Base-by-base conservation (phyloP, 2,329 filamentous ascomycete species). In the Pseudopithomyces chartarum region DNA sequence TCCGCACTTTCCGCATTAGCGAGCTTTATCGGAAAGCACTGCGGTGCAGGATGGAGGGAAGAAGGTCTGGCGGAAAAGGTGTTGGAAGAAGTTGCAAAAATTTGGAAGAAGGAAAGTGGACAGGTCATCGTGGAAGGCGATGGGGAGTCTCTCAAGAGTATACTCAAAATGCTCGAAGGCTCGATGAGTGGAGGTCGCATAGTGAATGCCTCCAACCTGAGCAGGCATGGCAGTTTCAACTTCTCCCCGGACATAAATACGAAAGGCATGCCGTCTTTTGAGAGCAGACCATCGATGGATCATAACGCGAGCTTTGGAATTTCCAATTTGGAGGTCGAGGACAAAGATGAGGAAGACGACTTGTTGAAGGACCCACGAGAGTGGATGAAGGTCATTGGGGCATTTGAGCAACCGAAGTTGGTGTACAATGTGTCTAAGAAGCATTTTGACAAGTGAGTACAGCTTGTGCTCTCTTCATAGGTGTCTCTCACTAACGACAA, bases 21-120 rank as follows among this genome's bases (percentile, higher is more conserved):
- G 19, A 84, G 86, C 1, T 99, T 99, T 74, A 90, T 99, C 52
- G 96, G 95, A 11, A 89, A 91, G 65, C 90, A 97, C 76, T 99
- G 95, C 74, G 95, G 95, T 33, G 93, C 93, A 55, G 92, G 88
- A 87, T 99, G 95, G 95, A 87, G 94, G 67, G 93, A 98, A 79
- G 92, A 96, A 73, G 94, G 96, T 0, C 81, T 97, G 32, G 95
- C 93, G 2, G 96, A 99, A 76, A 89, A 89, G 63, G 91, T 97
- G 12, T 79, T 99, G 34, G 95, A 99, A 68, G 95, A 98, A 76
- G 87, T 93, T 7, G 93, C 95, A 1, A 90, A 90, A 74, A 85
- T 86, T 64, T 99, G 95, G 96, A 98, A 97, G 80, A 91, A 89
- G 64, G 84, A 89, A 57, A 92, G 91, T 71, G 92, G 92, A 1